Evolutionary conservation across 1,284 basidiomycete species (phyloP), one percentile per base, ranked within the genome.

Genomic region (Austropuccinia psidii): DNA sequence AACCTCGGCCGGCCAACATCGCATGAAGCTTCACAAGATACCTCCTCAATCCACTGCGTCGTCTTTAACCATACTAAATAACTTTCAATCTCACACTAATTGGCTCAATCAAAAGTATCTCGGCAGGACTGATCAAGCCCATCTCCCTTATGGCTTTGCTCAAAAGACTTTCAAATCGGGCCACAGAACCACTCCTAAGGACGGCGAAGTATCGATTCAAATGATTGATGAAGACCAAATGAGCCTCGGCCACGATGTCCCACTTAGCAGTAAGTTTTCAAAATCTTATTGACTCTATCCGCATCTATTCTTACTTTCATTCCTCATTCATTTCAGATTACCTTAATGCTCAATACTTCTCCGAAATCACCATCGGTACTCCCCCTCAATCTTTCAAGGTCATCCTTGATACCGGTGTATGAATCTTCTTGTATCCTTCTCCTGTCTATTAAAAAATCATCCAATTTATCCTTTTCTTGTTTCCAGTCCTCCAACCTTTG

Each of bases 301-400:
- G n/a, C n/a, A n/a, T n/a, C n/a, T 21, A 37, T 57, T 37, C n/a
- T 13, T 41, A 27, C 37, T 41, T 60, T 29, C 62, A 62, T 66
- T 50, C 43, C 35, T 11, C 33, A 47, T 54, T 47, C 50, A 29
- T 7, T 17, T 68, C 76, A 87, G 94, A 98, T 85, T 98, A 93
- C 84, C 88, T 96, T 87, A 98, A 98, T 80, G 94, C 95, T 33
- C 95, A 98, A 82, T 98, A 98, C 84, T 98, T 87, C 81, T 86
- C 93, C 43, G 90, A 94, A 77, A 95, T 98, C 76, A 82, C 84
- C 11, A 81, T 98, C 70, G 95, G 92, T 17, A 85, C 84, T 2
- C 92, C 92, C 15, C 85, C 90, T 62, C 92, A 95, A 82, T 83
- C 80, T 49, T 76, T 78, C 62, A 77, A 43, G 35, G 67, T 24